Conservation (phyloP, 2,329 filamentous ascomycete genomes). For the Talaromyces rugulosus region DNA sequence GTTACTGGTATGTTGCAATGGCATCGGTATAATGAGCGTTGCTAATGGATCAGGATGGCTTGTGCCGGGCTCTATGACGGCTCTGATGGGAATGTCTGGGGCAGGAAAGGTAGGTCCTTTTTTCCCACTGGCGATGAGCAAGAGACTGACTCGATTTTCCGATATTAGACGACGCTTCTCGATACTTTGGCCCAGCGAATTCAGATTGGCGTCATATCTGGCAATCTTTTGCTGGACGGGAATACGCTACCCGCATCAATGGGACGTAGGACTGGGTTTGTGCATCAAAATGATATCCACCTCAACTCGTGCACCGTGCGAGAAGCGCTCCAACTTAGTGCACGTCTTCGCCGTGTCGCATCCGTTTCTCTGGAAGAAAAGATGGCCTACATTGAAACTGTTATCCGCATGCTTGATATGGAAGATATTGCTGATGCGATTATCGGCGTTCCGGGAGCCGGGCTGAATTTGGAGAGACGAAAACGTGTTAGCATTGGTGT, state of each 20-base stretch:
- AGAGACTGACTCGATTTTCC: no score
- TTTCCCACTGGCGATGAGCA: no score
- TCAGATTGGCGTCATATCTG: constrained; percentile 60
- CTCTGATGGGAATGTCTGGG: constrained; percentile 59
- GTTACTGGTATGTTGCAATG: no score
- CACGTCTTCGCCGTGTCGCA: constrained; percentile 74
- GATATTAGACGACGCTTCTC: constrained; percentile 48
- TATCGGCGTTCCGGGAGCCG: constrained; percentile 74
- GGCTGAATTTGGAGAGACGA: constrained; percentile 59
- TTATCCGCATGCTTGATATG: constrained; percentile 64
- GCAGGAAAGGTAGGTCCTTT: constrained; percentile 47
- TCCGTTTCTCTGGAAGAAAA: constrained; percentile 68
- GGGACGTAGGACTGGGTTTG: constrained; percentile 63
- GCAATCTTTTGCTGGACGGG: constrained; percentile 64
- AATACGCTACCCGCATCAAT: constrained; percentile 54
- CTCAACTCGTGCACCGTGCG: constrained; percentile 78
- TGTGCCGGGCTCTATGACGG: constrained; percentile 45
- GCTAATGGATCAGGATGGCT: no score
- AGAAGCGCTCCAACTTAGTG: constrained; percentile 80
- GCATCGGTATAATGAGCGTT: no score
- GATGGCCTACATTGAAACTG: constrained; percentile 76
- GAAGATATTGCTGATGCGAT: constrained; percentile 74
- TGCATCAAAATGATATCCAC: constrained; percentile 72
- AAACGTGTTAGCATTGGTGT: constrained; percentile 62
- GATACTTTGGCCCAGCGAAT: constrained; percentile 57